Base-by-base conservation (phyloP, 2,329 filamentous ascomycete species). In the Stachybotrys chlorohalonatus region DNA sequence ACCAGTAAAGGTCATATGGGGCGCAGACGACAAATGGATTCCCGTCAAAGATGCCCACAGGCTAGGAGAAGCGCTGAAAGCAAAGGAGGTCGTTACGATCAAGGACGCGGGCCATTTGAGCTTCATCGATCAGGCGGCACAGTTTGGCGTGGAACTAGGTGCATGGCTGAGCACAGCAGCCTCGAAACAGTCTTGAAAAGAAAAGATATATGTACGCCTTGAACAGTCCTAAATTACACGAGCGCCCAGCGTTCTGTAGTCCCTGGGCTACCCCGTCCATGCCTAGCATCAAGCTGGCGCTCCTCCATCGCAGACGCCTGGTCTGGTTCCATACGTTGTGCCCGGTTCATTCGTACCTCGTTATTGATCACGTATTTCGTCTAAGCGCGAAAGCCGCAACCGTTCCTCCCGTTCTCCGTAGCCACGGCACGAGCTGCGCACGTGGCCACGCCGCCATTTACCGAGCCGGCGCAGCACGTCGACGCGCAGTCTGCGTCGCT, bases 1-100 rank as follows among this genome's bases (percentile, higher is more conserved):
- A 11, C 70, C 72, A 0, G 68, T 76, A 6, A 71, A 66, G 56
- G 63, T 78, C 6, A 65, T 77, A 7, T 77, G 74, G 74, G 75
- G 74, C 1, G 64, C 63, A 30, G 59, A 75, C 3, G 74, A 78
- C 56, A 56, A 56, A 42, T 77, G 74, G 75, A 69, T 77, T 49
- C 73, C 72, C 0, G 65, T 67, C 1, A 68, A 73, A 52, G 69
- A 63, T 31, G 72, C 74, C 3, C 42, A 49, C 31, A 58, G 58
- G 31, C 52, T 65, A 30, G 58, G 62, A 2, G 57, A 63, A 49
- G 54, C 74, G 17, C 60, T 68, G 3, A 63, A 64, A 36, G 61
- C 66, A 2, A 60, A 60, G n/a, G 66, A 70, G 16, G 61, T 70
- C 42, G 65, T 72, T 2, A 52, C 72, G 59, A 66, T 66, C 32